Base-by-base conservation (phyloP, 768 basidiomycete genomes). In the Mycena venus region DNA sequence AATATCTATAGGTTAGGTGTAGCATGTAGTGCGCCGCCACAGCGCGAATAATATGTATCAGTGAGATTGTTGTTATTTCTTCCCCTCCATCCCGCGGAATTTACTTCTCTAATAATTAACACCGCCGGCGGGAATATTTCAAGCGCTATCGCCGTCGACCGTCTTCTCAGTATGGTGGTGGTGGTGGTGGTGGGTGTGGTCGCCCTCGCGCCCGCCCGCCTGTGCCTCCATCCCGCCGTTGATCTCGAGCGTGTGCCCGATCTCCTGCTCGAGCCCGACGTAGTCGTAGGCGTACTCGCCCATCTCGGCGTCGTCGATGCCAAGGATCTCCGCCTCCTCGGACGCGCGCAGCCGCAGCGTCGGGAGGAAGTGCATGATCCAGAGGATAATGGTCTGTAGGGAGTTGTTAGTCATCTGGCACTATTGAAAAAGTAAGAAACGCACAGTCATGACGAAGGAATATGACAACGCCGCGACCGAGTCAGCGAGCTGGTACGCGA, bases 221-320 rank as follows among this genome's bases (percentile, higher is more conserved):
- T 65, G 38, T 60, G 74, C 72, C 62, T 69, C 75, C 2, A 15
- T 5, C 1, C 75, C 75, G 3, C 71, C 75, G 36, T 78, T 78
- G 29, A 74, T 76, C 75, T 78, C 78, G 42, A 77, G 75, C 62
- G 69, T 75, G 65, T 87, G 88, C 7, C 86, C 87, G 42, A 89
- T 84, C 77, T 90, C 89, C 77, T 86, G 85, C 78, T 95, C 94
- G 61, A 95, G 81, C 14, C 92, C 94, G 36, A 96, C 95, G 75
- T 95, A 96, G 83, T 96, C 95, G 78, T 95, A 96, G 2, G 94
- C 93, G 74, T 91, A 96, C 84, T 97, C 96, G 75, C 96, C 96
- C 89, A 96, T 92, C 85, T 97, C 94, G 1, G 91, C 88, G 79
- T 96, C 94, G 83, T 99, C 97, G 77, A 98, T 92, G 70, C 97